Evolutionary conservation across 192 early-diverging fungal species (phyloP).

Genomic region (Chytriomyces hyalinus): DNA sequence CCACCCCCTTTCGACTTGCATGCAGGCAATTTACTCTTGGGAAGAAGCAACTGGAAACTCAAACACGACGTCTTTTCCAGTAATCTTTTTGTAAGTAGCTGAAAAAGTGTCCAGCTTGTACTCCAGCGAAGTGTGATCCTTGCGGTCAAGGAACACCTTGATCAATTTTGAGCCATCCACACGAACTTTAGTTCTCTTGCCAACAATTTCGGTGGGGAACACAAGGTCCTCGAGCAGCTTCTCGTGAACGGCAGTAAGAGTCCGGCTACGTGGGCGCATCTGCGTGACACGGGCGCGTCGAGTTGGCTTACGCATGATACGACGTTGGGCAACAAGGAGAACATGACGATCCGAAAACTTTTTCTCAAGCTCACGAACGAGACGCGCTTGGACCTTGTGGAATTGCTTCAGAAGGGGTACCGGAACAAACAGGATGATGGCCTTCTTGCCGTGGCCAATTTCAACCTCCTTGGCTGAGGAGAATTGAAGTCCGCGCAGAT

Average conservation of each 20-base stretch:
- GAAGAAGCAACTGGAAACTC: conserved; percentile 76
- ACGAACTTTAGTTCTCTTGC: conserved; percentile 96
- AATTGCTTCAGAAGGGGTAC: conserved; percentile 91
- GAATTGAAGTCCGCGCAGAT: conserved; percentile 94
- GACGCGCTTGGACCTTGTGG: conserved; percentile 94
- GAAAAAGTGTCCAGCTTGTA: conserved; percentile 99
- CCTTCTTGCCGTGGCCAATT: conserved; percentile 92
- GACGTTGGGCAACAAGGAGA: conserved; percentile 90
- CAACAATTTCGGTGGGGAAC: conserved; percentile 98
- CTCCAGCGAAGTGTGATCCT: conserved; percentile 96
- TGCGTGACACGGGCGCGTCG: conserved; percentile 89
- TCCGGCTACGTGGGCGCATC: conserved; percentile 92
- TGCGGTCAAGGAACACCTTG: conserved; percentile 98
- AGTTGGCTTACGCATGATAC: conserved; percentile 92
- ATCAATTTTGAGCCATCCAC: conserved; percentile 87
- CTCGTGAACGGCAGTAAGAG: conserved; percentile 95
- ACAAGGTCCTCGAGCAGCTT: conserved; percentile 96
- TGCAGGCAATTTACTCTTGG: conserved; percentile 49
- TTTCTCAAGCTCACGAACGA: conserved; percentile 99
- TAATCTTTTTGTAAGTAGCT: conserved; percentile 91
- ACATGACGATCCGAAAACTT: conserved; percentile 99
- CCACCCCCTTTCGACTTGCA: not conserved
- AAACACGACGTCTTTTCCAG: conserved; percentile 98
- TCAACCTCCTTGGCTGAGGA: conserved; percentile 95
- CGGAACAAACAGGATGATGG: conserved; percentile 95